Evolutionary conservation across 148 eudicot genomes (phyloP).

Genomic region (Arbutus unedo): DNA sequence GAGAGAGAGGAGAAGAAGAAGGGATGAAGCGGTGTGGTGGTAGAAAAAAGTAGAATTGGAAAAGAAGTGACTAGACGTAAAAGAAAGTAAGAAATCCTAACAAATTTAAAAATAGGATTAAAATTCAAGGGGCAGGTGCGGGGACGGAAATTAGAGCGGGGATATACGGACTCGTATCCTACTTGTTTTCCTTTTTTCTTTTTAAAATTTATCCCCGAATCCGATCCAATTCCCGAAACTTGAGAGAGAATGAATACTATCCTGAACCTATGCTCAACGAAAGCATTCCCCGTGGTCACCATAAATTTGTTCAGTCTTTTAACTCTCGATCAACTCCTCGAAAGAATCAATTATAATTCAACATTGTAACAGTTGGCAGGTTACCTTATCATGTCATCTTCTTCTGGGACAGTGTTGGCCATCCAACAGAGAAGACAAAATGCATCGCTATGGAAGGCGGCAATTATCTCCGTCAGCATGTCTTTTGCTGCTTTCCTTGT

Average conservation of each 20-base stretch:
- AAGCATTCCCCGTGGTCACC: neutral
- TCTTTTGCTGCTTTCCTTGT: conserved; percentile 32
- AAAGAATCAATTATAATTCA: neutral
- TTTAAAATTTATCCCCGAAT: too few relatives aligned
- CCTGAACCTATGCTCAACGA: neutral
- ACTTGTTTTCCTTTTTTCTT: too few relatives aligned
- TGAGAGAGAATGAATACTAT: neutral
- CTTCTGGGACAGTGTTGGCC: conserved; percentile 23
- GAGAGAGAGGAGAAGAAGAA: too few relatives aligned
- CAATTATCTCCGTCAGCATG: conserved; percentile 28
- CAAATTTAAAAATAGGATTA: too few relatives aligned
- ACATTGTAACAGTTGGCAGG: conserved; percentile 30
- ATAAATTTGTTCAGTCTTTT: neutral
- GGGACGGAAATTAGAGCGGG: too few relatives aligned
- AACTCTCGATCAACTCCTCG: neutral
- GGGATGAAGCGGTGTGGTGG: too few relatives aligned
- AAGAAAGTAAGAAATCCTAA: too few relatives aligned
- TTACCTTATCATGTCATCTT: conserved; percentile 35
- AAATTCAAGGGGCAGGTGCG: too few relatives aligned
- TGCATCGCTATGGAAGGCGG: conserved; percentile 23
- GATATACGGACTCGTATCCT: too few relatives aligned
- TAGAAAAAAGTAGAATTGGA: too few relatives aligned
- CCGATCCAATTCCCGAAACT: too few relatives aligned
- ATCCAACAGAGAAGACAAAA: conserved; percentile 22
- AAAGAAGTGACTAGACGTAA: too few relatives aligned